Percentiles rank a stretch among this genome's conserved stretches.
phyloP scores from a whole-genome alignment of 352 stramenopile species.

The Pilasporangium apinafurcum region DNA sequence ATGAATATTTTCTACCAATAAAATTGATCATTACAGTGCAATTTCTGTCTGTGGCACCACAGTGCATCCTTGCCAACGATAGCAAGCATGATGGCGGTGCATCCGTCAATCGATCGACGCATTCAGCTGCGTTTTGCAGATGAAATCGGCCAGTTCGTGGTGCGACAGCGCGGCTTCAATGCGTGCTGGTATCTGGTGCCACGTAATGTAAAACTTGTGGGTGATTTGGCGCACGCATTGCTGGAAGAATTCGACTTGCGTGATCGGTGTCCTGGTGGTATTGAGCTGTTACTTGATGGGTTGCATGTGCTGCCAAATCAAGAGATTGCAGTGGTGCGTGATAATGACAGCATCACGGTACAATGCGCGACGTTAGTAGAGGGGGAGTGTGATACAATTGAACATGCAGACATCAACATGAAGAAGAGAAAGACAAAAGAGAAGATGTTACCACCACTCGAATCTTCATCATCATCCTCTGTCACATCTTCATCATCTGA shows the following conservation, averaged over 20 bases:
- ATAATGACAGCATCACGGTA: slow-evolving; percentile 52
- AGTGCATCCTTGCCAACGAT: too few species aligned
- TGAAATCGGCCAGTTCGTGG: slow-evolving; percentile 37
- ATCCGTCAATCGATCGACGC: slow-evolving; percentile 12
- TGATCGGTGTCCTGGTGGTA: slow-evolving; percentile 27
- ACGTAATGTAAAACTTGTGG: slow-evolving; percentile 31
- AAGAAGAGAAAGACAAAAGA: too few species aligned
- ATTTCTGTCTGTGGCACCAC: too few species aligned
- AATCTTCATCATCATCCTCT: too few species aligned
- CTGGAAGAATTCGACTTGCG: slow-evolving; percentile 47
- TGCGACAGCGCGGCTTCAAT: slow-evolving; percentile 36
- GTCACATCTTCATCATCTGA: too few species aligned
- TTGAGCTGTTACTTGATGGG: slow-evolving; percentile 55
- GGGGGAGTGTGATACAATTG: too few species aligned
- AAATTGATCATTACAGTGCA: too few species aligned
- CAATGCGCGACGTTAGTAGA: slow-evolving; percentile 20
- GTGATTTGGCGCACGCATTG: slow-evolving; percentile 53
- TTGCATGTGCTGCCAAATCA: slow-evolving; percentile 56
- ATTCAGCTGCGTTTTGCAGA: slow-evolving; percentile 55
- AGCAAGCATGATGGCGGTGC: too few species aligned
- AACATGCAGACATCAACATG: too few species aligned
- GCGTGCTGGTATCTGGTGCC: slow-evolving; percentile 69
- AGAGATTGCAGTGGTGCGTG: slow-evolving; percentile 45
- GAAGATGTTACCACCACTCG: too few species aligned
- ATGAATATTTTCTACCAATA: too few species aligned